Evolutionary conservation across 441 rosid genomes (phyloP), one percentile per base, ranked within the genome.

Genomic region (Populus trichocarpa): DNA sequence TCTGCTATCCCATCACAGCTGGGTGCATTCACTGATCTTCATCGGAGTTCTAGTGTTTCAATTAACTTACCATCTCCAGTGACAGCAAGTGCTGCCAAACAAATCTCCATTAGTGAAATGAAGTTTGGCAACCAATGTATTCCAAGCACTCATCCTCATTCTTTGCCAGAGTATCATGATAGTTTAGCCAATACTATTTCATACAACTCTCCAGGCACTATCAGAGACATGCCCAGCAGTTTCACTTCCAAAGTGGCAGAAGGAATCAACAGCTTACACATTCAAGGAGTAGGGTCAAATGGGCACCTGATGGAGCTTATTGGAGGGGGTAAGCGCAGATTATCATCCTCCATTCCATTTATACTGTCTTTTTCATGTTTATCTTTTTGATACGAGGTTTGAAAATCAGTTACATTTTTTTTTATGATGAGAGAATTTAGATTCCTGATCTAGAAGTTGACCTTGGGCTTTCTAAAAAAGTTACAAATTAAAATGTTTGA

Each of bases 291-390:
- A 69, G 84, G 85, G 76, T 83, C 90, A 35, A 91, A 92, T 79
- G 90, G 93, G 65, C 91, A 82, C 73, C 75, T 85, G 73, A 80
- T 87, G 87, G 93, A 92, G 75, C 87, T 86, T 77, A 88, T 80
- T 74, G 89, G 92, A 81, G 92, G 91, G 38, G 92, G 99, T 96
- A 87, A 84, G 92, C 87, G 83, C 76, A 20, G 72, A 65, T 79
- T 73, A 79, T 81, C 81, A 67, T 65, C 71, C 50, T 72, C 70
- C 73, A 69, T 78, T 81, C 80, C 35, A 14, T 10, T 28, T 68
- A 26, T 40, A 57, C 36, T 28, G 38, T 46, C 67, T 16, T 65
- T 6, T 32, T 33, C 8, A 8, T 32, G 42, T 67, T 30, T 14
- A 26, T 16, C 33, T 23, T 26, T 9, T 42, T 28, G 6, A 6